These are phyloP conservation scores for Byssothecium circinans DNA, from an alignment of 2,329 filamentous ascomycete genomes.

Conservation along the genomic window DNA sequence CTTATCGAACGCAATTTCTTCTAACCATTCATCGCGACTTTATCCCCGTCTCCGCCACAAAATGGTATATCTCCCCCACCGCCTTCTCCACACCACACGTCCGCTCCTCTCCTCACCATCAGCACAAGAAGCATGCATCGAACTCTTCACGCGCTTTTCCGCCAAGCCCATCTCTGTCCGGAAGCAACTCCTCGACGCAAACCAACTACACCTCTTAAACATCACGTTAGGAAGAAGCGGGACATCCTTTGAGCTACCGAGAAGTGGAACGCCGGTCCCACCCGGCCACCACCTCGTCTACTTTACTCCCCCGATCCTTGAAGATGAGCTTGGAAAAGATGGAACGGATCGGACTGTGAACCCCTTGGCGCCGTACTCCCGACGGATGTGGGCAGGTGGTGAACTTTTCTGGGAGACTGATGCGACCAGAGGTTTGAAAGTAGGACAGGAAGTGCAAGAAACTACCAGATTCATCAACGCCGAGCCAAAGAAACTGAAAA, in stretches of 20 bases:
- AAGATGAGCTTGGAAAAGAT: constrained; percentile 69
- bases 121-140: constrained; percentile 31
- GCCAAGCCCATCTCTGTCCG: constrained; percentile 32
- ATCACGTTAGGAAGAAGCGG: constrained; percentile 31
- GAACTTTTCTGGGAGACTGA: constrained; percentile 67
- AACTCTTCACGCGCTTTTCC: constrained; percentile 36
- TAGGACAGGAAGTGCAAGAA: constrained; percentile 44
- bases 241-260: constrained; percentile 21
- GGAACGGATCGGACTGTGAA: constrained; percentile 81
- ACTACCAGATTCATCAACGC: constrained; percentile 50
- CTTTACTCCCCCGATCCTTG: constrained; percentile 73
- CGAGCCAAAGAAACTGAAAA: constrained; percentile 54
- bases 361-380: constrained; percentile 69
- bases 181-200: constrained; percentile 35
- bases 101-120: constrained; percentile 23
- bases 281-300: constrained; percentile 83
- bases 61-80: neutral
- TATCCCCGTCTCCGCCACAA: neutral
- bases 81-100: constrained; percentile 5
- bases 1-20: too few relatives aligned
- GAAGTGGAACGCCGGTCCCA: constrained; percentile 51
- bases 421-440: constrained; percentile 26
- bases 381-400: constrained; percentile 92
- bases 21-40: too few relatives aligned
- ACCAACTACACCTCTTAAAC: constrained; percentile 36